These are phyloP conservation scores for Ophiocordyceps robertsii DNA, from an alignment of 2,329 filamentous ascomycete species.

Conservation along the genomic window DNA sequence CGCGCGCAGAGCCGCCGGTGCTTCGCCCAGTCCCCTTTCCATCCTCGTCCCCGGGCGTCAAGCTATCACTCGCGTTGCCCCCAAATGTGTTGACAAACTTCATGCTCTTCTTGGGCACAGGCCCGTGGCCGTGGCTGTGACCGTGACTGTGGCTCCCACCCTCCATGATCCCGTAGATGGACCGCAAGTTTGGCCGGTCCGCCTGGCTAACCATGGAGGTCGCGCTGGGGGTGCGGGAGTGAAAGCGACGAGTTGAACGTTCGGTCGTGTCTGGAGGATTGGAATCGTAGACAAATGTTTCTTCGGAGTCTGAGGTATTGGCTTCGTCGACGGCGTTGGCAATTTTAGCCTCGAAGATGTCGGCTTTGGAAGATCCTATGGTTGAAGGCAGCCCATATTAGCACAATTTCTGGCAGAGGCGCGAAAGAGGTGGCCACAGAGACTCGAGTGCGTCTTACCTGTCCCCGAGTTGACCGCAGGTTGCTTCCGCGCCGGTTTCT, in stretches of 20 bases:
- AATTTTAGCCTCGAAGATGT: conserved; percentile 95
- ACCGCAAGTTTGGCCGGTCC: conserved; percentile 45
- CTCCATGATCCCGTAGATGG: conserved; percentile 56
- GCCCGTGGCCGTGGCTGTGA: conserved; percentile 2
- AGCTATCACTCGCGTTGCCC: conserved; percentile 38
- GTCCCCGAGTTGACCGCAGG: conserved; percentile 56
- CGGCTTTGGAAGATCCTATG: conserved; percentile 81
- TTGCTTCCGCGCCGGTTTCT: conserved; percentile 63
- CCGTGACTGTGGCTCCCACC: conserved; percentile 23
- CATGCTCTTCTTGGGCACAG: conserved; percentile 69
- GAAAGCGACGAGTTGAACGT: conserved; percentile 55
- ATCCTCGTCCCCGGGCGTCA: conserved; percentile 49
- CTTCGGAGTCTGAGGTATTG: conserved; percentile 92
- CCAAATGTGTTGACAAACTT: conserved; percentile 81
- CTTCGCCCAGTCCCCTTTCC: conserved; percentile 50
- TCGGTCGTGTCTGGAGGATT: conserved; percentile 65
- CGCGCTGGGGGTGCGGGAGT: conserved; percentile 88
- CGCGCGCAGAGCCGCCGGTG: conserved; percentile 46
- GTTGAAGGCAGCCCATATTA: not conserved
- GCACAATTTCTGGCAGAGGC: not conserved
- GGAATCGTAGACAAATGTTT: conserved; percentile 98
- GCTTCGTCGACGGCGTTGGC: conserved; percentile 92
- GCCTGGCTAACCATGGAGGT: conserved; percentile 68
- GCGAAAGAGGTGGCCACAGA: not conserved
- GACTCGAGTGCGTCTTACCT: conserved; percentile 37